Evolutionary conservation across 768 basidiomycete genomes (phyloP).

Genomic region (Lactarius vividus): DNA sequence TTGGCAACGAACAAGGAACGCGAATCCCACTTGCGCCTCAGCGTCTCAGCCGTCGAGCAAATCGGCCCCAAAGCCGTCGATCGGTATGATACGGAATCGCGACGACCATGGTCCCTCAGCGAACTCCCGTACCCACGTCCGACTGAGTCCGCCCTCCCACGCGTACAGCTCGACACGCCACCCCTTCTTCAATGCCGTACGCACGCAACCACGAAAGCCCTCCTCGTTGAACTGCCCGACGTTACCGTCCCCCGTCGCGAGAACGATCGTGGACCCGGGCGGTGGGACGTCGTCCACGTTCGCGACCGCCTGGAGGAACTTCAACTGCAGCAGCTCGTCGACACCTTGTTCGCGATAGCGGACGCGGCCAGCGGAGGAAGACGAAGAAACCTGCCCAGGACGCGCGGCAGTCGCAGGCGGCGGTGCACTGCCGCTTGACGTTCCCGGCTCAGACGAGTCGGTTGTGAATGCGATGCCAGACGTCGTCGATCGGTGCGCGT

Average conservation of each 20-base stretch:
- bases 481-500: slow-evolving; percentile 27
- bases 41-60: slow-evolving; percentile 36
- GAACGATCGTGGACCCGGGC: slow-evolving; percentile 71
- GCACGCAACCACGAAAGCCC: slow-evolving; percentile 86
- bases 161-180: slow-evolving; percentile 96
- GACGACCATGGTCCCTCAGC: slow-evolving; percentile 39
- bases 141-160: slow-evolving; percentile 82
- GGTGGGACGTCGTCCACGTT: slow-evolving; percentile 68
- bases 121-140: slow-evolving; percentile 73
- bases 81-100: slow-evolving; percentile 36
- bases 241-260: slow-evolving; percentile 93
- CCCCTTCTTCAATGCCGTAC: slow-evolving; percentile 81
- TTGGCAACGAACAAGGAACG: slow-evolving; percentile 1
- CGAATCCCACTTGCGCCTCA: not conserved
- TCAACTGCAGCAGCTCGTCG: slow-evolving; percentile 91
- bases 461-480: slow-evolving; percentile 31
- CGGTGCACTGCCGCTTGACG: slow-evolving; percentile 26
- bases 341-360: slow-evolving; percentile 90
- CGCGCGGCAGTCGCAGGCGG: slow-evolving; percentile 24
- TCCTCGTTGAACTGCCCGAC: slow-evolving; percentile 90
- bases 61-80: slow-evolving; percentile 40
- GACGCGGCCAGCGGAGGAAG: slow-evolving; percentile 38
- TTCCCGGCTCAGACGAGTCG: slow-evolving; percentile 35
- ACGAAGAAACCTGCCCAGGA: slow-evolving; percentile 23
- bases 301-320: slow-evolving; percentile 83